Evolutionary conservation across 164 flowering plant species (phyloP).

Genomic region (Brasenia schreberi): DNA sequence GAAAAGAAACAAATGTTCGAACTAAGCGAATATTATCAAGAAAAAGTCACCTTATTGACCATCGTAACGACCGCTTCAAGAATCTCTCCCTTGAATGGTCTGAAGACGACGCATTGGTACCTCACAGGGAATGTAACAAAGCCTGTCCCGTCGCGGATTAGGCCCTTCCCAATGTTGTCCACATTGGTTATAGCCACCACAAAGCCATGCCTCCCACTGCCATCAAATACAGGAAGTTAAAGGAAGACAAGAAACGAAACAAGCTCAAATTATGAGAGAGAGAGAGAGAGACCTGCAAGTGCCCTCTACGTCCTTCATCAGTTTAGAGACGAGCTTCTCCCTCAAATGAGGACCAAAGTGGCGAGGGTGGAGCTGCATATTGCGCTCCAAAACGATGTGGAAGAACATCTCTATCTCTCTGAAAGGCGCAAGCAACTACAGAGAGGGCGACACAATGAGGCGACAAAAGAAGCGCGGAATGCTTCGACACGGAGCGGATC

Average conservation of each 20-base stretch:
- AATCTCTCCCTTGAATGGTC: constrained; percentile 95
- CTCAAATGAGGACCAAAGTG: constrained; percentile 83
- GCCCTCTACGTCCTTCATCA: constrained; percentile 96
- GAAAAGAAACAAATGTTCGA: not conserved
- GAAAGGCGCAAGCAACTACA: constrained; percentile 13
- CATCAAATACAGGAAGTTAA: not conserved
- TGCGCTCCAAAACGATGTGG: constrained; percentile 83
- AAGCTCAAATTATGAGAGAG: not conserved
- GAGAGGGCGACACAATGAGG: too few species aligned
- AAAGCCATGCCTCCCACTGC: constrained; percentile 88
- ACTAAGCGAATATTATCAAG: not conserved
- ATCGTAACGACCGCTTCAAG: constrained; percentile 91
- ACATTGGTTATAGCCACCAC: constrained; percentile 90
- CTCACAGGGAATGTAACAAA: constrained; percentile 83
- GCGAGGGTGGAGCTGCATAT: constrained; percentile 92
- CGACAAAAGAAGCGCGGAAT: too few species aligned
- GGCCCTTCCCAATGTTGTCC: constrained; percentile 78
- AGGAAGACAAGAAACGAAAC: too few species aligned
- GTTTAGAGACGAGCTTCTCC: constrained; percentile 70
- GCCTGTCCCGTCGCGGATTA: constrained; percentile 90
- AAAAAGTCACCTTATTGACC: constrained; percentile 73
- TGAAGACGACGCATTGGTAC: constrained; percentile 83
- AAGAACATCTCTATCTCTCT: constrained; percentile 61
- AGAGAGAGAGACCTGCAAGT: constrained; percentile 65
- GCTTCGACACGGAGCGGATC: too few species aligned